Percentiles rank a stretch among this genome's conserved stretches.
Evolutionary conservation across 2,329 filamentous ascomycete genomes (phyloP).

Genomic region (Alternaria triticina): DNA sequence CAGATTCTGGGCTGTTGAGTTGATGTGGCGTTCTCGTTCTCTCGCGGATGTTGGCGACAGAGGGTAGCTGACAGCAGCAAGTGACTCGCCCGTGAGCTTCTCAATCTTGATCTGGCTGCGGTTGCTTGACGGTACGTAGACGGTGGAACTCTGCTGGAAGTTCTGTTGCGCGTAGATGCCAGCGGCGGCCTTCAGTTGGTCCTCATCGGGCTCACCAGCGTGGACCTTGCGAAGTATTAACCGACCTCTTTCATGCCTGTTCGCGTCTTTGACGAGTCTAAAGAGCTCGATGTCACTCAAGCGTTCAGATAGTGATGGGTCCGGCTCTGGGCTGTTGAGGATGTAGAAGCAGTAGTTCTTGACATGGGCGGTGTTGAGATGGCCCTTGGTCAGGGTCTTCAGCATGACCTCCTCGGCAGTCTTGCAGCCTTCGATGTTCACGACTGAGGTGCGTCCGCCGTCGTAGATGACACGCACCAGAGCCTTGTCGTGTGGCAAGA

Average conservation of each 20-base stretch:
- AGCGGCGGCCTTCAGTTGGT: constrained; percentile 86
- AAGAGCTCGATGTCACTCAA: constrained; percentile 87
- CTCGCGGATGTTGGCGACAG: constrained; percentile 76
- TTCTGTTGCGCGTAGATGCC: constrained; percentile 86
- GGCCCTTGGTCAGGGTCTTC: constrained; percentile 85
- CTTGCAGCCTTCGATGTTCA: constrained; percentile 90
- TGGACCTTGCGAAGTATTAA: constrained; percentile 93
- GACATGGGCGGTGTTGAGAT: constrained; percentile 86
- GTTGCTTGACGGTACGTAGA: constrained; percentile 68
- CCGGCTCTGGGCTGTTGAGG: constrained; percentile 81
- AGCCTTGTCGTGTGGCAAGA: constrained; percentile 82
- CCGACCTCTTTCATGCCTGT: constrained; percentile 84
- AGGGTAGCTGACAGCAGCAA: constrained; percentile 84
- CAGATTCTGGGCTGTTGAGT: constrained; percentile 57
- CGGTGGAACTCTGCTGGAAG: constrained; percentile 71
- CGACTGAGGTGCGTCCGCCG: constrained; percentile 87
- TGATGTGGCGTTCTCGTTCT: constrained; percentile 72
- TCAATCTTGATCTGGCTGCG: constrained; percentile 87
- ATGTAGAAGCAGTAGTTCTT: constrained; percentile 98
- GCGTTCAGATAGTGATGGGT: constrained; percentile 79
- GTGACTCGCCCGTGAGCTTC: constrained; percentile 85
- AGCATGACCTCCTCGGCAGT: constrained; percentile 93
- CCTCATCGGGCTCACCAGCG: constrained; percentile 83
- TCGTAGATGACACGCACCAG: constrained; percentile 94
- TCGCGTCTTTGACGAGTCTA: constrained; percentile 86